Base-by-base conservation (phyloP, 2,329 filamentous ascomycete species). In the Proliferodiscus dingleyae region DNA sequence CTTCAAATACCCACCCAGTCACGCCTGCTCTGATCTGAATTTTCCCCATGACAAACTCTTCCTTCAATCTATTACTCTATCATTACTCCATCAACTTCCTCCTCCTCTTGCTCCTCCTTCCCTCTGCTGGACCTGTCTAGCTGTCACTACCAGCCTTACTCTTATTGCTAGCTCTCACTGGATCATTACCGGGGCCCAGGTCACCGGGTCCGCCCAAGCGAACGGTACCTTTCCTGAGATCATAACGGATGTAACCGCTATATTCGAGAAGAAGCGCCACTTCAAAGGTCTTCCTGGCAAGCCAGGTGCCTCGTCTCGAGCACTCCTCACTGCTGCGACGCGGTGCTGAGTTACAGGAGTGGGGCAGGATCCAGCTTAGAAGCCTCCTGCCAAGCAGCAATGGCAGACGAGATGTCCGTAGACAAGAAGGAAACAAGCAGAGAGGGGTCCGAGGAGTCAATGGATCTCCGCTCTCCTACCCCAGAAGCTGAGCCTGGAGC, bases 401-500 rank as follows among this genome's bases (percentile, higher is more conserved):
- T 83, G 78, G 76, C 77, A 68, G 78, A 81, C 68, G 78, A 71
- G 57, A 84, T 83, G 80, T 82, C 80, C 57, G 78, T 83, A 66
- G 78, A 83, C 64, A 74, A 76, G 64, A 76, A 77, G 67, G 75
- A 74, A 63, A 68, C 66, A 45, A 65, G 67, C 58, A 73, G 77
- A 64, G 76, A 81, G 52, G 77, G 80, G 52, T 78, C 75, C 51
- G 78, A 81, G 49, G 80, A 82, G 51, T 83, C 80, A 44, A 68
- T 73, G 60, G 75, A 70, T 53, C 53, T 58, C 41, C 55, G 57
- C 38, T 58, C 56, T 37, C 82, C 80, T 36, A 80, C 76, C 52
- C 76, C 77, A 15, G 80, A 83, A 51, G 70, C 72, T 58, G 79
- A 81, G 43, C 47, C 52, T 16, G 59, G 62, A 60, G 51, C 55